A percentile compares a stretch with the other conserved stretches of the same genome.
Evolutionary conservation across 768 basidiomycete species (phyloP).

Genomic region (Pleurotus citrinopileatus): DNA sequence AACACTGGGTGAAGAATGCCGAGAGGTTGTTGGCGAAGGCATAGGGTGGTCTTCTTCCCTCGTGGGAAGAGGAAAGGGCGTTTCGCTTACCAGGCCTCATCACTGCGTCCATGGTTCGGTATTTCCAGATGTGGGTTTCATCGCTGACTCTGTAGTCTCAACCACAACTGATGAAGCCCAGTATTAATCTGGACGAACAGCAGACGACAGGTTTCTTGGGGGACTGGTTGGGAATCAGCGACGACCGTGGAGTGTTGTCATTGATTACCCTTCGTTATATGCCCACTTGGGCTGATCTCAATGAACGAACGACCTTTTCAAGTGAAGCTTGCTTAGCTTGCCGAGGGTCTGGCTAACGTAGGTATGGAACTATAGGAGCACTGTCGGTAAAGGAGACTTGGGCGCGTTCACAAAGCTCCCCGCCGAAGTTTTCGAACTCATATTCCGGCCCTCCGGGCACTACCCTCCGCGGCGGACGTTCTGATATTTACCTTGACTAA

Average conservation of each 20-base stretch:
- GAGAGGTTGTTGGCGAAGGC: too few relatives aligned
- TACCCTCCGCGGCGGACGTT: neutral
- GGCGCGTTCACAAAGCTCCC: neutral
- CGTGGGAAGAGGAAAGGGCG: too few relatives aligned
- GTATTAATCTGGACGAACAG: neutral
- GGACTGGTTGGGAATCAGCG: neutral
- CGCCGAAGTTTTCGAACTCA: neutral
- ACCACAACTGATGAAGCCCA: too few relatives aligned
- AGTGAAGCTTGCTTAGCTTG: neutral
- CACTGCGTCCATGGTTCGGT: too few relatives aligned
- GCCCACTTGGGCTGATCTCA: neutral
- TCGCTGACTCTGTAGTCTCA: too few relatives aligned
- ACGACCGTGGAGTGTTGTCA: conserved; percentile 2
- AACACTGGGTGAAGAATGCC: too few relatives aligned
- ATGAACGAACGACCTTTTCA: neutral
- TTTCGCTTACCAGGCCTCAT: too few relatives aligned
- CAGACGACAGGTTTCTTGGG: neutral
- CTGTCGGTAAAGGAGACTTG: neutral
- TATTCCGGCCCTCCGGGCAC: neutral
- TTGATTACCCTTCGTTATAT: too few relatives aligned
- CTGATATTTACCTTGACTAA: neutral
- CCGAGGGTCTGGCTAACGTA: too few relatives aligned
- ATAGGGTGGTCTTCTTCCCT: too few relatives aligned
- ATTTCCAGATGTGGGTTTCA: too few relatives aligned
- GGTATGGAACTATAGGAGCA: neutral